phyloP scores from a whole-genome alignment of 768 basidiomycete species.

The Boletus vermiculosoides region DNA sequence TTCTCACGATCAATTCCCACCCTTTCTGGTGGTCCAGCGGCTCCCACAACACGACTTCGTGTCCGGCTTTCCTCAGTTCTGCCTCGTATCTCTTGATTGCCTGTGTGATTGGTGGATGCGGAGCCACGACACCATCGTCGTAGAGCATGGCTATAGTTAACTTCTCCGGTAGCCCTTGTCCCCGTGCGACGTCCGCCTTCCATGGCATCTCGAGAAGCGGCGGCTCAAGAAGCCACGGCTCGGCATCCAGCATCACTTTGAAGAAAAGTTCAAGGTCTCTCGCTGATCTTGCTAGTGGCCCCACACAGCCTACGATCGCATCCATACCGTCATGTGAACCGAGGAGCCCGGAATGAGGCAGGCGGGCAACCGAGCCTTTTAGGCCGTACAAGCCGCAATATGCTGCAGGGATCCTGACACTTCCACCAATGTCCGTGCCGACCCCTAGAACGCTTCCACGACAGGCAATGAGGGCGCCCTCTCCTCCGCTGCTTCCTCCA shows the following conservation, averaged over 20 bases:
- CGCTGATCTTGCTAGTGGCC: constrained; percentile 47
- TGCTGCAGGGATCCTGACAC: constrained; percentile 43
- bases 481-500: constrained; percentile 51
- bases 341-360: constrained; percentile 50
- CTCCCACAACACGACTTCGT: constrained; percentile 50
- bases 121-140: constrained; percentile 50
- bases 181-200: constrained; percentile 40
- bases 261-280: constrained; percentile 51
- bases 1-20: constrained; percentile 47
- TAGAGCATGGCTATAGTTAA: constrained; percentile 47
- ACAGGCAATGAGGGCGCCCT: constrained; percentile 44
- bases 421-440: constrained; percentile 52
- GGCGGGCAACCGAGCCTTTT: constrained; percentile 47
- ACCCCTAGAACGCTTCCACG: constrained; percentile 41
- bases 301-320: constrained; percentile 48
- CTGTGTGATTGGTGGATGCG: constrained; percentile 46
- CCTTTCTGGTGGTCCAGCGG: constrained; percentile 44
- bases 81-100: constrained; percentile 41
- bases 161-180: constrained; percentile 38
- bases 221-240: constrained; percentile 48
- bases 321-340: constrained; percentile 56
- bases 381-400: constrained; percentile 43
- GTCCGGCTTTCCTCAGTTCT: constrained; percentile 44
- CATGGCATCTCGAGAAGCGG: constrained; percentile 51
- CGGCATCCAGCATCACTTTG: constrained; percentile 42